Base-by-base conservation (phyloP, 129 eudicot genomes). In the Tanacetum coccineum region DNA sequence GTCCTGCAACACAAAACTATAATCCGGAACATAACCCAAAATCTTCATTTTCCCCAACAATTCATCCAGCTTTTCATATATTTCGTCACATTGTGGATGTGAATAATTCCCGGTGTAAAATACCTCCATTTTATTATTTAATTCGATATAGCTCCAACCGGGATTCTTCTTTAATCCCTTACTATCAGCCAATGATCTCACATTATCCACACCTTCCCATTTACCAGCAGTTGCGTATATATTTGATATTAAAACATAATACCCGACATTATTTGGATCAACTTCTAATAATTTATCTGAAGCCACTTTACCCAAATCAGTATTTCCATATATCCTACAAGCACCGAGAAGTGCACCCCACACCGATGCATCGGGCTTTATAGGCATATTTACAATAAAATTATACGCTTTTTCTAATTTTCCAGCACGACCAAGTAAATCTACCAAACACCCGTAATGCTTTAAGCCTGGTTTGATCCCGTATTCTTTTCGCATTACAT, bases 331-430 rank as follows among this genome's bases (percentile, higher is more conserved):
- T 54, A 79, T 79, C 70, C 97, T 79, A 73, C 95, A 87, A 46
- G 97, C 95, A 40, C 90, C 93, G 68, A 91, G 87, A 74, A 91
- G 93, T 45, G 97, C 95, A 32, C 97, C 97, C 97, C 97, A 91
- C 45, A 87, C 65, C 5, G 95, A 83, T 14, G 88, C 72, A 74
- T 89, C 96, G 2, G 95, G 96, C 50, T 53, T 59, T 47, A 83
- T 9, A 46, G 93, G 92, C 97, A 91, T 91, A 26, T n/a, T 52
- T 63, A 79, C 73, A 25, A 91, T 91, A 55, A 87, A 79, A 55
- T 76, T 32, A 50, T 85, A 87, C 1, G 97, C 97, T 66, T 36
- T 76, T 15, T 91, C 86, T 42, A 91, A 56, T 14, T 74, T 57
- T 12, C 96, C 97, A 3, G 97, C 93, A 79, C 97, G 75, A 39